These are phyloP conservation scores for Henckelia pumila DNA, from an alignment of 257 asterid genomes.

Conservation along the genomic window DNA sequence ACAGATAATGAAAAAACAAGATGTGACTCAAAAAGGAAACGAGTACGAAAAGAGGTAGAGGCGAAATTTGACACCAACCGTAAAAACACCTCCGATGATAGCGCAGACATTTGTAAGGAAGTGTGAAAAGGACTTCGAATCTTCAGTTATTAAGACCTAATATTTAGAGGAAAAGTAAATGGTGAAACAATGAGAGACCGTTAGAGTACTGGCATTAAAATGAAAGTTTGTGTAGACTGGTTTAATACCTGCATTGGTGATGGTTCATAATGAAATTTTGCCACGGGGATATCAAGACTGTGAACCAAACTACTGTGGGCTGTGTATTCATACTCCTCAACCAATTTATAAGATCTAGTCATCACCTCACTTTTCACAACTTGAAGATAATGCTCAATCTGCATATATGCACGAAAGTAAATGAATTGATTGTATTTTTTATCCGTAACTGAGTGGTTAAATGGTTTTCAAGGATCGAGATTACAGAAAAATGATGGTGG, in stretches of 20 bases:
- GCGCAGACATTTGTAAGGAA: constrained; percentile 82
- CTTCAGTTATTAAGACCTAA: constrained; percentile 75
- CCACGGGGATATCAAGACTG: constrained; percentile 74
- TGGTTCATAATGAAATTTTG: constrained; percentile 79
- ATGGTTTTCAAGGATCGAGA: background rate
- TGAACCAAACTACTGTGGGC: constrained; percentile 92
- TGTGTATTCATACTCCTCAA: constrained; percentile 90
- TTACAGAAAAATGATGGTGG: background rate
- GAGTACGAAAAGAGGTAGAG: background rate
- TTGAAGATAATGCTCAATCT: constrained; percentile 97
- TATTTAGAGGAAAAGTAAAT: constrained; percentile 7
- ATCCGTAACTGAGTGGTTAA: background rate
- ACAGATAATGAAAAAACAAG: constrained; percentile 5
- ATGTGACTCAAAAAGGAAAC: background rate
- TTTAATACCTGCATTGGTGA: constrained; percentile 89
- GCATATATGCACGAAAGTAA: constrained; percentile 29
- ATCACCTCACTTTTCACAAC: constrained; percentile 91
- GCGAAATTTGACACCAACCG: constrained; percentile 49
- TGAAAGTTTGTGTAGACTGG: constrained; percentile 10
- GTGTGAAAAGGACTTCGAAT: constrained; percentile 75
- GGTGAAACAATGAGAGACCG: constrained; percentile 16
- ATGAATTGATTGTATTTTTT: constrained; percentile 14
- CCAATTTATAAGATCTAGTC: constrained; percentile 74
- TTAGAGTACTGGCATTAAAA: background rate
- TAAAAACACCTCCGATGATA: constrained; percentile 89